phyloP scores from a whole-genome alignment of 2,329 filamentous ascomycete species.

The Verticillium nubilum region DNA sequence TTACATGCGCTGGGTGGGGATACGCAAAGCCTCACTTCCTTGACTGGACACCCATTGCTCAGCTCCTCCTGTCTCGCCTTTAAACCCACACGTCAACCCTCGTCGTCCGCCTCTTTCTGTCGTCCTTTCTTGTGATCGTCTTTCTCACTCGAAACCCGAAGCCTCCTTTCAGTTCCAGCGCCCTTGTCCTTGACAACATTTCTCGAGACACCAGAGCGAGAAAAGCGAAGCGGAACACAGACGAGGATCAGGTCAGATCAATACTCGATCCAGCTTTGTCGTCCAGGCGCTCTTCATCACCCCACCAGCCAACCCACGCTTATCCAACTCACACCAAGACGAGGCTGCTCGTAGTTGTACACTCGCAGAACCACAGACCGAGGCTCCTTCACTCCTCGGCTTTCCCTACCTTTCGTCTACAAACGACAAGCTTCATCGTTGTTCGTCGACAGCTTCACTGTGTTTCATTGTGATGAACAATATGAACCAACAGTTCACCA shows the following conservation, averaged over 20 bases:
- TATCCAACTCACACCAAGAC: constrained; percentile 5
- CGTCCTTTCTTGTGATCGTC: constrained; percentile 2
- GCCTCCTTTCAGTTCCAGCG: neutral
- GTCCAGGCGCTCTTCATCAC: neutral
- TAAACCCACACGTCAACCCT: constrained; percentile 11
- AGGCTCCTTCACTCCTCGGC: constrained; percentile 2
- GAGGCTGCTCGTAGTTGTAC: constrained; percentile 7
- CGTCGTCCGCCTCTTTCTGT: constrained; percentile 4
- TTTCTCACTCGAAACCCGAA: neutral
- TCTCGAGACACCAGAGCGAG: neutral
- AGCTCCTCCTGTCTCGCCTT: constrained; percentile 11
- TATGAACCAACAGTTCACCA: constrained; percentile 9
- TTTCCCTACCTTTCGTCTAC: neutral
- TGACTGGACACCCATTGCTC: constrained; percentile 11
- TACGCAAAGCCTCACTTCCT: constrained; percentile 15
- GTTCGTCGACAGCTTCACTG: constrained; percentile 2
- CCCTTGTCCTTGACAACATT: constrained; percentile 4
- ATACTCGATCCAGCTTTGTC: neutral
- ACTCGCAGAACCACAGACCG: constrained; percentile 4
- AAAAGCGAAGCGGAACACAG: neutral
- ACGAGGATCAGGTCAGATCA: constrained; percentile 2
- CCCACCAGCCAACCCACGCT: constrained; percentile 5
- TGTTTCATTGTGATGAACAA: constrained; percentile 1
- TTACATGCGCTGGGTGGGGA: constrained; percentile 9
- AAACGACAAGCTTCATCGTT: constrained; percentile 1